Evolutionary conservation across 225 moss, liverwort and hornwort species (phyloP), one percentile per base, ranked within the genome.

Genomic region (Physcomitrellopsis africana): DNA sequence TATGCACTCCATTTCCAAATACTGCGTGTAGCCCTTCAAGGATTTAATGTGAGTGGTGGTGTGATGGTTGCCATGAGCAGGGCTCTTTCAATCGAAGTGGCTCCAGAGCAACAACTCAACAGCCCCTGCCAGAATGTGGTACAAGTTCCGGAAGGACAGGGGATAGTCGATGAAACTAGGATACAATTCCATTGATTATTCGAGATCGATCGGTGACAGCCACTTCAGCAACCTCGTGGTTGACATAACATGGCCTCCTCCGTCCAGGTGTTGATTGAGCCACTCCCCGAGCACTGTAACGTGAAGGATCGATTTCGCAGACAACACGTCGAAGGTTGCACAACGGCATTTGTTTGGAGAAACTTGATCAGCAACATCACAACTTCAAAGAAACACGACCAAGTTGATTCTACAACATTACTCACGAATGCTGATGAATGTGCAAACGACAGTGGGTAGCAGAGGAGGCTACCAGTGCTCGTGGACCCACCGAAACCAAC

Each of bases 21-120:
- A 2, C 51, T 1, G 23, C 27, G 24, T 12, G 6, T 19, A 48
- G 10, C 43, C 37, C 7, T 37, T 11, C 22, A 51, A 42, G 23
- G 24, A 69, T 68, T 46, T 76, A 49, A 76, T 58, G 41, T 16
- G 42, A 14, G 3, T 48, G 47, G n/a, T 57, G 66, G 47, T 53
- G 24, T 76, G 76, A n/a, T 41, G 65, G 62, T 78, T 46, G 46
- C 7, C 29, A 20, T 79, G 57, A 59, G 48, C 78, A 79, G 78
- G 78, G 66, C 51, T 19, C 57, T 19, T 65, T 72, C 5, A 72
- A 66, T 54, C 71, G 65, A 48, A 72, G 59, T 70, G 72, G 65
- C 37, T 66, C 48, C 2, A 27, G 63, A 46, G 17, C 70, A 41
- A 46, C 65, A 51, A 37, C 58, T 62, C 58, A 65, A 37, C 32